Conservation (phyloP, 2,329 filamentous ascomycete genomes). For the Stachybotrys elegans region DNA sequence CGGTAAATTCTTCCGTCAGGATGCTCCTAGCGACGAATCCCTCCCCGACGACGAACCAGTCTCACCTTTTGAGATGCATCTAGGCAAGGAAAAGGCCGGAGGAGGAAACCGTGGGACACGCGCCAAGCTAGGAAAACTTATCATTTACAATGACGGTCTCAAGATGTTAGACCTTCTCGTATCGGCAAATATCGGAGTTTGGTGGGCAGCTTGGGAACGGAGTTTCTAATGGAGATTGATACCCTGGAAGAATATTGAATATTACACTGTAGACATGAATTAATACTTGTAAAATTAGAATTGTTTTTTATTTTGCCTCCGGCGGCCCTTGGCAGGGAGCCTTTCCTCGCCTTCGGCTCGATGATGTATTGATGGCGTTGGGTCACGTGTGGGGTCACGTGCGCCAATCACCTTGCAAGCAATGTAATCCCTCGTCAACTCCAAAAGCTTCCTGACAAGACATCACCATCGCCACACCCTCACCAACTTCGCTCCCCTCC, state of each 20-base stretch:
- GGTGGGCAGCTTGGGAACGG: constrained; percentile 83
- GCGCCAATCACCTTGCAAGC: constrained; percentile 30
- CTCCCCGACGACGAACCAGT: constrained; percentile 31
- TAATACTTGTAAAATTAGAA: constrained; percentile 1
- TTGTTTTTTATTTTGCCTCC: background rate
- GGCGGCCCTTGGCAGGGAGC: too few species aligned
- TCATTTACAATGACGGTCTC: constrained; percentile 81
- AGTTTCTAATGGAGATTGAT: constrained; percentile 26
- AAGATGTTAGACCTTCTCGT: constrained; percentile 95
- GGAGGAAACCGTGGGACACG: constrained; percentile 81
- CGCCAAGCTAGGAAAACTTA: constrained; percentile 90
- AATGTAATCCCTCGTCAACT: constrained; percentile 35
- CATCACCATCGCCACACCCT: too few species aligned
- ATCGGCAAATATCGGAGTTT: constrained; percentile 84
- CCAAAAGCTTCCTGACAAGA: too few species aligned
- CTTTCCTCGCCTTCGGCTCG: background rate
- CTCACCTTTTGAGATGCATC: constrained; percentile 59
- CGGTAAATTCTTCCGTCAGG: constrained; percentile 30
- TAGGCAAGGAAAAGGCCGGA: constrained; percentile 79
- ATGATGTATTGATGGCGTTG: background rate
- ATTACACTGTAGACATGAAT: background rate
- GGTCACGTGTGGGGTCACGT: constrained; percentile 26
- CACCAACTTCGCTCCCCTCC: constrained; percentile 15
- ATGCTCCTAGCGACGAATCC: constrained; percentile 21
- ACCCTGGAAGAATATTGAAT: constrained; percentile 11